A percentile compares a stretch with the other conserved stretches of the same genome.
These are phyloP conservation scores for Saccharum spontaneum DNA, from an alignment of 176 grass and related monocot species.

Conservation along the genomic window DNA sequence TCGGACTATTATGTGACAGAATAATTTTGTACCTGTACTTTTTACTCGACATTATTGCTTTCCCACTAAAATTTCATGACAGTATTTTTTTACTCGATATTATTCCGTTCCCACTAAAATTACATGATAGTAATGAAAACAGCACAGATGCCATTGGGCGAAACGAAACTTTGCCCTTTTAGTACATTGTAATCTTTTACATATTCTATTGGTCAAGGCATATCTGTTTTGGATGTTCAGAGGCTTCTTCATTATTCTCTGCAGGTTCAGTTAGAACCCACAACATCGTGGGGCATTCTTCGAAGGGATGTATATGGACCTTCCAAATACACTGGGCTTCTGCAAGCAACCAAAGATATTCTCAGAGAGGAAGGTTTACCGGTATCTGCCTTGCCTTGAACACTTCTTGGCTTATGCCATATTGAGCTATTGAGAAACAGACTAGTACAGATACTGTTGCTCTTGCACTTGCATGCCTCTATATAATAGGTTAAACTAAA, in stretches of 20 bases:
- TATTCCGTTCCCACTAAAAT: neutral
- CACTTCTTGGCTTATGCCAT: neutral
- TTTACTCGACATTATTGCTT: neutral
- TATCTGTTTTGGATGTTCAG: slow-evolving; percentile 14
- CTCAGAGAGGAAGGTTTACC: slow-evolving; percentile 98
- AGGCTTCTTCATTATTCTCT: slow-evolving; percentile 24
- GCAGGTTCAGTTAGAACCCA: slow-evolving; percentile 95
- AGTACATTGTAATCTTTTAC: neutral
- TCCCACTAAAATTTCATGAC: neutral
- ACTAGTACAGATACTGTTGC: neutral
- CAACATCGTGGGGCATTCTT: slow-evolving; percentile 63
- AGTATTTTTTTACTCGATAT: neutral
- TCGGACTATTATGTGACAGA: neutral
- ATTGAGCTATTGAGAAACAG: neutral
- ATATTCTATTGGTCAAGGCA: neutral
- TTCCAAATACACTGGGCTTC: slow-evolving; percentile 89
- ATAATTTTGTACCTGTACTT: neutral
- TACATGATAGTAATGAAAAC: neutral
- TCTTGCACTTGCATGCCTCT: slow-evolving; percentile 13
- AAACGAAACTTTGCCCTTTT: neutral
- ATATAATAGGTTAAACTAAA: neutral
- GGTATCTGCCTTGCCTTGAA: slow-evolving; percentile 53
- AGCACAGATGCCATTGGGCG: neutral
- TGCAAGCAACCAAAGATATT: slow-evolving; percentile 89
- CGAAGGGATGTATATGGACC: slow-evolving; percentile 56